phyloP scores from a whole-genome alignment of 1,284 basidiomycete genomes.

The Athelia sp. region DNA sequence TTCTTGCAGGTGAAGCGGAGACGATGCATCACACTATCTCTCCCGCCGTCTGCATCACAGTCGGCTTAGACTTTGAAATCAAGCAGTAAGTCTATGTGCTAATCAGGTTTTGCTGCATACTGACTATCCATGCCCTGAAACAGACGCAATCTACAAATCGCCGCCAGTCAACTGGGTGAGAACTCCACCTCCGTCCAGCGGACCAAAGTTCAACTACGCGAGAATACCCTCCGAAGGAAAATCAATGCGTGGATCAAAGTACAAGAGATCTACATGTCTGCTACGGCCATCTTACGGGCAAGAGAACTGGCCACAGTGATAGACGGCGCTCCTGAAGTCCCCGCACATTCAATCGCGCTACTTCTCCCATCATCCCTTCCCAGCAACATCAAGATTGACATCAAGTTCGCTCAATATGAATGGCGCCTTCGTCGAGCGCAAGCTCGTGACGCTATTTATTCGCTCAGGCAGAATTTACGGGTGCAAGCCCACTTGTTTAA shows the following conservation, averaged over 20 bases:
- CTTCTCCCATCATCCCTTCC: not conserved
- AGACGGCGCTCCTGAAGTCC: too few relatives aligned
- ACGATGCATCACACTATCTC: not conserved
- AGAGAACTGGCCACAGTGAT: too few relatives aligned
- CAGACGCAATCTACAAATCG: too few relatives aligned
- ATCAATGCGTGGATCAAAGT: constrained; percentile 3
- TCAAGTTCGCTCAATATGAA: constrained; percentile 2
- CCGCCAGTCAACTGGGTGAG: constrained; percentile 3
- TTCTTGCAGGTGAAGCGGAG: not conserved
- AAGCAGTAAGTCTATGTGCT: not conserved
- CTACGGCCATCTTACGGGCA: not conserved
- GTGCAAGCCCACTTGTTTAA: constrained; percentile 5
- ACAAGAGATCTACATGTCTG: constrained; percentile 8
- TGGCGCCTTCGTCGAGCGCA: constrained; percentile 5
- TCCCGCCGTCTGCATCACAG: not conserved
- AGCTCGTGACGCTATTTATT: constrained; percentile 3
- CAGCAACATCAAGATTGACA: not conserved
- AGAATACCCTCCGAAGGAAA: constrained; percentile 2
- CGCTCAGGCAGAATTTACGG: constrained; percentile 5
- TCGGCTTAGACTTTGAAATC: not conserved
- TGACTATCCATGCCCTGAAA: too few relatives aligned
- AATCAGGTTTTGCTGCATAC: too few relatives aligned
- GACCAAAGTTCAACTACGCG: constrained; percentile 6
- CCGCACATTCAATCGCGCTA: not conserved
- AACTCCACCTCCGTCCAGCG: not conserved